A percentile compares a stretch with the other conserved stretches of the same genome.
Conservation (phyloP, 176 grass and related monocot genomes). For the Hordeum vulgare region MorexV3_pseudomolecules_assembly NC_058524.1:145545920-145546419, state of each 20-base stretch:
- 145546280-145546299: constrained; percentile 37
- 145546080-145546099: neutral
- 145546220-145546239: constrained; percentile 61
- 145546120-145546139: neutral
- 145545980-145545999: neutral
- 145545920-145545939: neutral
- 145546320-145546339: too few species aligned
- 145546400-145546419: constrained; percentile 69
- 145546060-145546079: neutral
- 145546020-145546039: neutral
- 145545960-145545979: neutral
- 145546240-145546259: constrained; percentile 77
- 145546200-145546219: constrained; percentile 65
- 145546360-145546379: constrained; percentile 45
- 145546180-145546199: constrained; percentile 37
- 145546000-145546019: neutral
- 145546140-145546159: too few species aligned
- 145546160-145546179: neutral
- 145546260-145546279: constrained; percentile 92
- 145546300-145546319: neutral
- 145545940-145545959: neutral
- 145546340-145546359: constrained; percentile 44
- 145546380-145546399: constrained; percentile 35
- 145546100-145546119: neutral
- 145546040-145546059: neutral